Percentiles rank a stretch among this genome's conserved stretches.
These are phyloP conservation scores for Laguncularia racemosa DNA, from an alignment of 345 rosid species.

Conservation along the genomic window DNA sequence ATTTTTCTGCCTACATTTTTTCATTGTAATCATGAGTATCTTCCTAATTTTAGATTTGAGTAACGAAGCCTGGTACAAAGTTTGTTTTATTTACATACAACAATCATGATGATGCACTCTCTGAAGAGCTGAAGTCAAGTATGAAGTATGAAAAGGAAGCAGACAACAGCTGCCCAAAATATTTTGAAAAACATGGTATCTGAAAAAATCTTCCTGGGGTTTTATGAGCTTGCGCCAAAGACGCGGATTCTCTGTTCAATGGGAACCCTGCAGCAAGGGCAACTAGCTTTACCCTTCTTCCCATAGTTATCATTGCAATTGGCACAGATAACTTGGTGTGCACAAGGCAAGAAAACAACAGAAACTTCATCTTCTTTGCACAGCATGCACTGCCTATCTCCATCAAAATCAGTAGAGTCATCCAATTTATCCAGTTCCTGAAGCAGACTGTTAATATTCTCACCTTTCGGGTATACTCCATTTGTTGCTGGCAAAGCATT, in stretches of 20 bases:
- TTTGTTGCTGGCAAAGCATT: not conserved
- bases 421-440: conserved; percentile 8
- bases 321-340: conserved; percentile 21
- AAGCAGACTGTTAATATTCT: conserved; percentile 8
- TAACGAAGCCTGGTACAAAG: no score
- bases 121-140: conserved; percentile 4
- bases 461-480: conserved; percentile 8
- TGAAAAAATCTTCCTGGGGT: not conserved
- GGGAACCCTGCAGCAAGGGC: conserved; percentile 19
- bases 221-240: conserved; percentile 19
- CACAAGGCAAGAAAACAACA: conserved; percentile 22
- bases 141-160: not conserved
- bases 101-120: conserved; percentile 5
- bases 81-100: conserved; percentile 10
- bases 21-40: no score
- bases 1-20: no score
- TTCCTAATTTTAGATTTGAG: no score
- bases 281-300: conserved; percentile 16
- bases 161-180: not conserved
- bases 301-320: conserved; percentile 17
- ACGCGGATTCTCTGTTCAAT: conserved; percentile 17
- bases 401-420: conserved; percentile 8
- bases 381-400: conserved; percentile 15
- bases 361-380: conserved; percentile 18
- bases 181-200: not conserved